Conservation (phyloP, 345 rosid genomes). For the Sonneratia caseolaris region DNA sequence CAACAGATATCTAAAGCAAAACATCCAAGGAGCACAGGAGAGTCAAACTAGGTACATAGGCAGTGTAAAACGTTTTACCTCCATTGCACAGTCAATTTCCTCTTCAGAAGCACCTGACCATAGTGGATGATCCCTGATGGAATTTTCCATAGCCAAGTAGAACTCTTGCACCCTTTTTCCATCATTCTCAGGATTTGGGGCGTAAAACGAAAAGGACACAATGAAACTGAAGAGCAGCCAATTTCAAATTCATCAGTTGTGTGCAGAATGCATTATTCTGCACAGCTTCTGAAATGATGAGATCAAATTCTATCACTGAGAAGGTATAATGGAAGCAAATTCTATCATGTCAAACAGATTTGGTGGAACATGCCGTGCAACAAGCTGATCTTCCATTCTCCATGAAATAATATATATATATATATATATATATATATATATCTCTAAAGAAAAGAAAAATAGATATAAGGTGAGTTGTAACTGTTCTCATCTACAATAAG, state of each 20-base stretch:
- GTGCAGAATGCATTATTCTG: neutral
- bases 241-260: neutral
- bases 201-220: constrained; percentile 38
- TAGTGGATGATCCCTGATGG: constrained; percentile 38
- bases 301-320: neutral
- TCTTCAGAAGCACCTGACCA: constrained; percentile 35
- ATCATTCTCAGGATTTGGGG: constrained; percentile 40
- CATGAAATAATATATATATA: too few relatives aligned
- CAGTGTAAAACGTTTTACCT: constrained; percentile 1
- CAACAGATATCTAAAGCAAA: neutral
- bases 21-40: neutral
- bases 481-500: too few relatives aligned
- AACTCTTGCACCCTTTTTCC: constrained; percentile 47
- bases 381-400: too few relatives aligned
- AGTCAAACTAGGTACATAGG: neutral
- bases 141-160: constrained; percentile 38
- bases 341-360: neutral
- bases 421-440: too few relatives aligned
- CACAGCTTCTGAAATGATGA: neutral
- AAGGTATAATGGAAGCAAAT: neutral
- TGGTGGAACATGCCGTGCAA: neutral
- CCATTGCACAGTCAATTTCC: constrained; percentile 33
- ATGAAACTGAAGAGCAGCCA: constrained; percentile 37
- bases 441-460: too few relatives aligned
- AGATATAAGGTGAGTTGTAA: too few relatives aligned